Conservation (phyloP, 345 rosid species). For the Eucalyptus polybractea region DNA sequence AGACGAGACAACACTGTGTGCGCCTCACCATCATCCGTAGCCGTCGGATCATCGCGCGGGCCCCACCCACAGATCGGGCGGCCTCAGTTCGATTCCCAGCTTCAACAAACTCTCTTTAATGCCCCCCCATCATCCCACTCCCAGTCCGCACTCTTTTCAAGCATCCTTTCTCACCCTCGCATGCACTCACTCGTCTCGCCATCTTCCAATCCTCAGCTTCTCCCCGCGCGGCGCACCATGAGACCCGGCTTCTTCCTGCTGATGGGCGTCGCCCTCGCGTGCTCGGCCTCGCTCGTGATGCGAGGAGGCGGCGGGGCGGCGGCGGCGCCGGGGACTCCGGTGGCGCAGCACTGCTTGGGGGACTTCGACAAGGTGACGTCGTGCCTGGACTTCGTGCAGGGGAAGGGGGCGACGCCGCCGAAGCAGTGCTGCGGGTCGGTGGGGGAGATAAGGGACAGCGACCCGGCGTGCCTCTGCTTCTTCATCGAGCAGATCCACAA, state of each 20-base stretch:
- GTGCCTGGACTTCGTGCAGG: constrained; percentile 60
- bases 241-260: neutral
- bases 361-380: constrained; percentile 42
- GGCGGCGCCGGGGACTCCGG: neutral
- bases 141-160: neutral
- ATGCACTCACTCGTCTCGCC: neutral
- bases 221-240: neutral
- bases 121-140: neutral
- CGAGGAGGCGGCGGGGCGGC: neutral
- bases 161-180: neutral
- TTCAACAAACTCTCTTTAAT: neutral
- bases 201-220: neutral
- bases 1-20: neutral
- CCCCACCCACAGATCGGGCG: neutral
- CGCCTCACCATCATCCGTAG: neutral
- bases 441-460: constrained; percentile 27
- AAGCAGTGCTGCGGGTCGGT: constrained; percentile 58
- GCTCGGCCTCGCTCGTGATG: neutral
- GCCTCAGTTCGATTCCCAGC: neutral
- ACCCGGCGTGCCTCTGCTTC: constrained; percentile 75
- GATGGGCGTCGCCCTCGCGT: neutral
- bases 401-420: constrained; percentile 35
- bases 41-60: neutral
- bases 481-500: constrained; percentile 48
- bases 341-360: constrained; percentile 12